Evolutionary conservation across 2,329 filamentous ascomycete species (phyloP).

Genomic region (Botryosphaeria dothidea): DNA sequence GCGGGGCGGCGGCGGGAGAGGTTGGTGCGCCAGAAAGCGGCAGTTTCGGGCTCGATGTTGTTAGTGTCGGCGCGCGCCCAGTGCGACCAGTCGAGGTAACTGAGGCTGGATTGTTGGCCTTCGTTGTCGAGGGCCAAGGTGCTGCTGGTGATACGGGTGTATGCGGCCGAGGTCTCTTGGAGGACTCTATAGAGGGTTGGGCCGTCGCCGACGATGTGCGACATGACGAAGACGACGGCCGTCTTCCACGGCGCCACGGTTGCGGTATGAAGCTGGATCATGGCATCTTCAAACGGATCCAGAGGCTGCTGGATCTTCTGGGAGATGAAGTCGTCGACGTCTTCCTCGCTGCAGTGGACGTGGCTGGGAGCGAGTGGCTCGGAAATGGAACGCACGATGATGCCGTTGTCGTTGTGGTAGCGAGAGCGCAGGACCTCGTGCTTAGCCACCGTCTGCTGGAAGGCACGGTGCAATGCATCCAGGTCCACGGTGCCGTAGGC

Average conservation of each 20-base stretch:
- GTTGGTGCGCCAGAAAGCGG: not conserved
- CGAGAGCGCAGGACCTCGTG: constrained; percentile 8
- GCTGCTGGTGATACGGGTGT: not conserved
- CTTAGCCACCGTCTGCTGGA: not conserved
- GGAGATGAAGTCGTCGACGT: not conserved
- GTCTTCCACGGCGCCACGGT: not conserved
- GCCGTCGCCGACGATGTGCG: constrained; percentile 5
- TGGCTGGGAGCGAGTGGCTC: not conserved
- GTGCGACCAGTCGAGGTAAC: not conserved
- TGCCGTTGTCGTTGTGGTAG: not conserved
- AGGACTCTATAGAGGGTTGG: not conserved
- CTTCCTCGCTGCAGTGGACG: not conserved
- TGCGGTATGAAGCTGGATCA: not conserved
- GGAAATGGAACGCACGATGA: not conserved
- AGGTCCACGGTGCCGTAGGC: not conserved
- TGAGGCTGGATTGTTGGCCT: not conserved
- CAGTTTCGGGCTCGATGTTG: not conserved
- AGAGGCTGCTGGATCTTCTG: not conserved
- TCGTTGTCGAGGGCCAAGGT: not conserved
- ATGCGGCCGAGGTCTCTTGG: not conserved
- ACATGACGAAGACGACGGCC: constrained; percentile 1
- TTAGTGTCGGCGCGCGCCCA: not conserved
- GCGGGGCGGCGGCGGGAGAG: not conserved
- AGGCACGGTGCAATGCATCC: not conserved
- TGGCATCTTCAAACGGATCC: not conserved